Conservation (phyloP, 2,329 filamentous ascomycete genomes). For the Xylariales sp. region DNA sequence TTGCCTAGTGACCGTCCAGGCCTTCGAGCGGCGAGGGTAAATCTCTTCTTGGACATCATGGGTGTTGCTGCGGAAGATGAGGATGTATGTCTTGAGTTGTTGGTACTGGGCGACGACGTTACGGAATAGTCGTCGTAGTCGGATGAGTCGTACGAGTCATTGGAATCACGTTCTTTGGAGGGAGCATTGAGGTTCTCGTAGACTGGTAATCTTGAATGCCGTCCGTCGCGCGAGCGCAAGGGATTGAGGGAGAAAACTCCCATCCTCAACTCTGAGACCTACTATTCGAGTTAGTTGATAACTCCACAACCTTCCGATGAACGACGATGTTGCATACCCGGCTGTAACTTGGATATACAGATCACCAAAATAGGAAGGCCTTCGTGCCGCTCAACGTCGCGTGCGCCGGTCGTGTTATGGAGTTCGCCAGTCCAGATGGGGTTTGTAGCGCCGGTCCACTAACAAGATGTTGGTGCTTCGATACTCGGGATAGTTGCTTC, state of each 20-base stretch:
- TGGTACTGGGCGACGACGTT: constrained; percentile 40
- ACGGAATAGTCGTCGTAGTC: constrained; percentile 35
- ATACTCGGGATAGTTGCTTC: too few species aligned
- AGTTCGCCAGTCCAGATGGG: too few species aligned
- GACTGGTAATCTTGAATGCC: constrained; percentile 38
- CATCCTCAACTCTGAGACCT: constrained; percentile 32
- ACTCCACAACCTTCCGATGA: too few species aligned
- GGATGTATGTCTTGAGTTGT: constrained; percentile 51
- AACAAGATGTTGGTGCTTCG: too few species aligned
- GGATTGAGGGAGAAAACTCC: constrained; percentile 42
- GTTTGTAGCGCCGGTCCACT: too few species aligned
- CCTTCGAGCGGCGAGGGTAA: constrained; percentile 25
- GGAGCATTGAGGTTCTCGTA: constrained; percentile 41
- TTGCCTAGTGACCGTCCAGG: constrained; percentile 42
- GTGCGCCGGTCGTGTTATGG: too few species aligned
- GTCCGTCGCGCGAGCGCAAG: constrained; percentile 41
- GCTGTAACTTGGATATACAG: too few species aligned
- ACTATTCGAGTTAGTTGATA: neutral
- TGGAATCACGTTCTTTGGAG: constrained; percentile 47
- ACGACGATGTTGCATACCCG: too few species aligned
- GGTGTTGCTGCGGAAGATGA: constrained; percentile 37
- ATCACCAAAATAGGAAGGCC: too few species aligned
- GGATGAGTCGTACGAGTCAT: constrained; percentile 43
- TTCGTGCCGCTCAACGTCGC: too few species aligned
- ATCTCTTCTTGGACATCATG: constrained; percentile 38